Conservation (phyloP, 495 filamentous ascomycete species). For the Trypethelium eluteriae region DNA sequence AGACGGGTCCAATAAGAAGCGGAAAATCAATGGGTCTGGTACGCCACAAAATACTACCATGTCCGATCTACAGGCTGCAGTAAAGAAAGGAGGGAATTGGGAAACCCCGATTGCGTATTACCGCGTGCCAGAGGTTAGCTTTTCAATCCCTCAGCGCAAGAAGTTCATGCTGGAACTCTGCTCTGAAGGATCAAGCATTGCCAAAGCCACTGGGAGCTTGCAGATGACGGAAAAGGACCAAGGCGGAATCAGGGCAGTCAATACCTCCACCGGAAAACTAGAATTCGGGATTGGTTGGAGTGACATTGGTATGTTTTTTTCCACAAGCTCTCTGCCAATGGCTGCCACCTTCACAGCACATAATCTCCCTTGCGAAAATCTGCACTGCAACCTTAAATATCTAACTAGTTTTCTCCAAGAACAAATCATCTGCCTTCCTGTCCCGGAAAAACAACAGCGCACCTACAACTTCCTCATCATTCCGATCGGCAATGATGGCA, state of each 20-base stretch:
- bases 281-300: conserved; percentile 64
- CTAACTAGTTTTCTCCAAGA: conserved; percentile 40
- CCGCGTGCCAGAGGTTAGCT: conserved; percentile 30
- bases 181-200: not conserved
- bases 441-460: conserved; percentile 81
- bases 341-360: not conserved
- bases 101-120: conserved; percentile 11
- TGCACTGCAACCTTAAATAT: not conserved
- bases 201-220: too few relatives aligned
- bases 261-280: conserved; percentile 54
- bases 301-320: conserved; percentile 58
- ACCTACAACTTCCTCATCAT: conserved; percentile 88
- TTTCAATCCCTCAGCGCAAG: conserved; percentile 66
- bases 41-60: not conserved
- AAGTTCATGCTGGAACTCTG: conserved; percentile 74
- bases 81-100: not conserved
- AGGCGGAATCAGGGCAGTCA: conserved; percentile 59
- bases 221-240: conserved; percentile 32
- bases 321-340: conserved; percentile 1
- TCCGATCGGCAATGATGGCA: conserved; percentile 55
- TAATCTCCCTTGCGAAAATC: not conserved
- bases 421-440: conserved; percentile 60
- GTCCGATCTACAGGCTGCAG: not conserved
- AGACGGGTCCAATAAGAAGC: conserved; percentile 18
- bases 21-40: conserved; percentile 18